Conservation (phyloP, 139 green algal species). For the Chlorella sorokiniana region DNA sequence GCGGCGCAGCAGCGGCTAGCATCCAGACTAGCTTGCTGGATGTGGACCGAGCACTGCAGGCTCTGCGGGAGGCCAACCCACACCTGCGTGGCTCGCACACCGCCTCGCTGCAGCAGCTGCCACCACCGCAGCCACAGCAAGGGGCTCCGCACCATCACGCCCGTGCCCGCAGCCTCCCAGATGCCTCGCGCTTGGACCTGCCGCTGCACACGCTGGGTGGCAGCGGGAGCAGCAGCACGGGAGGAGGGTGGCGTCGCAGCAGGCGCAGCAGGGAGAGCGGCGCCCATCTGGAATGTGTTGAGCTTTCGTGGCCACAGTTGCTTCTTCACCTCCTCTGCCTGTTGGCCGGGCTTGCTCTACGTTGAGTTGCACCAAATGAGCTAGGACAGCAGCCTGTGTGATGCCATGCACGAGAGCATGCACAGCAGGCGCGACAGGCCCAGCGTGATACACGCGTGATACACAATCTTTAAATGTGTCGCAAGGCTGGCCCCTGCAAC, state of each 20-base stretch:
- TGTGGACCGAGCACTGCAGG: constrained; percentile 12
- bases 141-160: not conserved
- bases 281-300: not conserved
- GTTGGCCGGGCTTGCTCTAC: no score
- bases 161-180: not conserved
- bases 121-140: not conserved
- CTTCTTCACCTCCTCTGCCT: no score
- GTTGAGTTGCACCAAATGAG: no score
- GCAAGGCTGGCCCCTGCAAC: no score
- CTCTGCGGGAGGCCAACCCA: constrained; percentile 14
- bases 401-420: no score
- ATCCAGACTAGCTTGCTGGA: constrained; percentile 19
- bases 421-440: no score
- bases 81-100: no score
- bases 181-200: not conserved
- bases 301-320: no score
- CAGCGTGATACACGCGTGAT: no score
- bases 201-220: not conserved
- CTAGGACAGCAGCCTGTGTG: no score
- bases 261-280: not conserved
- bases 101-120: not conserved
- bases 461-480: no score
- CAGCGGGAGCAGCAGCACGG: not conserved
- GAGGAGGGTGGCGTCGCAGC: not conserved
- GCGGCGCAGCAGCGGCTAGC: not conserved